Evolutionary conservation across 164 flowering plant species (phyloP), one percentile per base, ranked within the genome.

Genomic region (Tetrastigma voinierianum): DNA sequence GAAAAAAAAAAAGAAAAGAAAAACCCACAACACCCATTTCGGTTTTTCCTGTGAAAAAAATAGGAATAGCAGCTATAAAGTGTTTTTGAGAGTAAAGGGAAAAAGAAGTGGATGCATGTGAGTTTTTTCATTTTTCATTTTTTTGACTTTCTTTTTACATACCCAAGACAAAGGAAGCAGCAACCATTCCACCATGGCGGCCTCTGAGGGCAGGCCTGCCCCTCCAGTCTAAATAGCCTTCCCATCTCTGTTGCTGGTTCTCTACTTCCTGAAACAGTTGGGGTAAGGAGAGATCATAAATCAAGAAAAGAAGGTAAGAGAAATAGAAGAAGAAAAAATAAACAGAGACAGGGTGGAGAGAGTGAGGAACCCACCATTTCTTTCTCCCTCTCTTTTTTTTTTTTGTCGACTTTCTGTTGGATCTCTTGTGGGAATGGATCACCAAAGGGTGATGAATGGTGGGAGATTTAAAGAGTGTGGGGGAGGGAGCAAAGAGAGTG

Each of bases 181-280:
- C 80, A 6, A 72, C 51, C 82, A 78, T 80, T 77, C 86, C 83
- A 10, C 82, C 83, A 43, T 80, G 83, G 54, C 72, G 71, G 70
- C 74, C 80, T 56, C 44, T 60, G 63, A 65, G 9, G 9, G 82
- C 78, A 18, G 75, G 69, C 40, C 62, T 61, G 62, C 65, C 72
- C 64, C 80, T 78, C 83, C 82, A 80, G 49, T 80, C 77, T 13
- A 70, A 83, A 69, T 77, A 79, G 25, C 81, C 85, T 65, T 78
- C 82, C 91, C 94, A 89, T 80, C 55, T 72, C 55, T 51, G 57
- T 54, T 75, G 73, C 10, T 52, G 73, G 10, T 64, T 45, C 21
- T 65, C 81, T 64, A 65, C 83, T 72, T 81, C 89, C 89, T 85
- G 61, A 18, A 71, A 32, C 6, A 32, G 40, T 3, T 4, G 40